Conservation (phyloP, 169 alveolate species). For the Sarcocystis neurona region DNA sequence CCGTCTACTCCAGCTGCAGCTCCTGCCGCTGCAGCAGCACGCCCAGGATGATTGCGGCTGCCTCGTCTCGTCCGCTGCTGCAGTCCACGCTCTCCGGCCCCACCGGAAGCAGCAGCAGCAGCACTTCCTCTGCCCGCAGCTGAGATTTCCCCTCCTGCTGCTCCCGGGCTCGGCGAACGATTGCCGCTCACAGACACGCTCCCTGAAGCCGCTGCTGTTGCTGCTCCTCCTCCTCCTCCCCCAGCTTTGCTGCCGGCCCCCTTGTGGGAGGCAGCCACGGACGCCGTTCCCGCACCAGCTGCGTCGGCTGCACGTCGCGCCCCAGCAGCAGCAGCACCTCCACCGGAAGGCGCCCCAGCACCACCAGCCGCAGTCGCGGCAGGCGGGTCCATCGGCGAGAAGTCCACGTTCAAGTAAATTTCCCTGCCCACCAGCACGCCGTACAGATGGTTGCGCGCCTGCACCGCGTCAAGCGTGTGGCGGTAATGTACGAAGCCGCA, state of each 20-base stretch:
- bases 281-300: neutral
- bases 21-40: neutral
- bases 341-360: neutral
- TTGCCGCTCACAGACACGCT: no score
- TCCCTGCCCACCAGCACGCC: conserved; percentile 54
- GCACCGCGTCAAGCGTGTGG: conserved; percentile 25
- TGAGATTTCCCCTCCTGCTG: no score
- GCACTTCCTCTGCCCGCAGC: no score
- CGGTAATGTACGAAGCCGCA: conserved; percentile 55
- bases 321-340: neutral
- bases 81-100: no score
- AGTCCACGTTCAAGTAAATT: conserved; percentile 52
- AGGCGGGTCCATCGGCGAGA: conserved; percentile 37
- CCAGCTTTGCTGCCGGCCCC: conserved; percentile 8
- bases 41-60: no score
- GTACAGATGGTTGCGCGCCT: conserved; percentile 57
- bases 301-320: neutral
- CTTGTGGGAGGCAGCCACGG: neutral
- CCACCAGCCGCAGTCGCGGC: neutral
- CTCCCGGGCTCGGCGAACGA: no score
- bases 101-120: no score
- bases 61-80: no score
- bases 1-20: no score
- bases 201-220: no score
- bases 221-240: no score